phyloP scores from a whole-genome alignment of 371 early-diverging fungal genomes.

The Paramicrosporidium saccamoebae region DNA sequence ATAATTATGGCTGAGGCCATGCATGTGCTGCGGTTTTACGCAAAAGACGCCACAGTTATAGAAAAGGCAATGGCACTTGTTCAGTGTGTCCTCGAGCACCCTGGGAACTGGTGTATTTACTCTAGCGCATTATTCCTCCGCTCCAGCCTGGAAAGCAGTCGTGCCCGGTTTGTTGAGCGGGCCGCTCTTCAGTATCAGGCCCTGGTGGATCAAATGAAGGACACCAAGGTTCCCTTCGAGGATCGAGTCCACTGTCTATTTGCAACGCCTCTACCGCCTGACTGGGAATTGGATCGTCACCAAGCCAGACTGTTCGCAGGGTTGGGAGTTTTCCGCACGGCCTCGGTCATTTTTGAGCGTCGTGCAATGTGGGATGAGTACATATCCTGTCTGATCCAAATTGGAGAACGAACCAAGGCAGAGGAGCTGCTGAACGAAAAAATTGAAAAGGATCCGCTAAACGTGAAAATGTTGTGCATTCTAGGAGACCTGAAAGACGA shows the following conservation, averaged over 20 bases:
- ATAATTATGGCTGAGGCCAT: too few species aligned
- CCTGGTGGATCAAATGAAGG: slow-evolving; percentile 53
- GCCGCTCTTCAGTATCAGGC: slow-evolving; percentile 66
- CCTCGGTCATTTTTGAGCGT: slow-evolving; percentile 63
- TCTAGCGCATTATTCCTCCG: slow-evolving; percentile 62
- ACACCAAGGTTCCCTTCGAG: slow-evolving; percentile 20
- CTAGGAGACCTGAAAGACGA: slow-evolving; percentile 54
- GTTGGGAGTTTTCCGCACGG: slow-evolving; percentile 52
- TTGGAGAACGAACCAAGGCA: slow-evolving; percentile 51
- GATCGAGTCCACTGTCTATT: slow-evolving; percentile 51
- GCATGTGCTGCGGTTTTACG: too few species aligned
- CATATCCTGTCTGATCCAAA: slow-evolving; percentile 38
- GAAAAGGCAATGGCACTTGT: slow-evolving; percentile 81
- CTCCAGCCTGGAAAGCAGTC: slow-evolving; percentile 54
- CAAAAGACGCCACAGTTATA: too few species aligned
- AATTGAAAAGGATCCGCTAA: slow-evolving; percentile 18
- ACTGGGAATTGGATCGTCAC: slow-evolving; percentile 80
- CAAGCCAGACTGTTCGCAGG: slow-evolving; percentile 42
- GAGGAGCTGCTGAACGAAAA: slow-evolving; percentile 42
- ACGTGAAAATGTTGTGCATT: slow-evolving; percentile 43
- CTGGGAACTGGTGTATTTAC: slow-evolving; percentile 86
- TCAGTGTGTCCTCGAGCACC: slow-evolving; percentile 47
- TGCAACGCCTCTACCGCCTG: slow-evolving; percentile 35
- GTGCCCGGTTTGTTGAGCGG: slow-evolving; percentile 61
- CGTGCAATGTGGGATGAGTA: slow-evolving; percentile 78